Evolutionary conservation across 2,329 filamentous ascomycete genomes (phyloP).

Genomic region (Neonectria ditissima): DNA sequence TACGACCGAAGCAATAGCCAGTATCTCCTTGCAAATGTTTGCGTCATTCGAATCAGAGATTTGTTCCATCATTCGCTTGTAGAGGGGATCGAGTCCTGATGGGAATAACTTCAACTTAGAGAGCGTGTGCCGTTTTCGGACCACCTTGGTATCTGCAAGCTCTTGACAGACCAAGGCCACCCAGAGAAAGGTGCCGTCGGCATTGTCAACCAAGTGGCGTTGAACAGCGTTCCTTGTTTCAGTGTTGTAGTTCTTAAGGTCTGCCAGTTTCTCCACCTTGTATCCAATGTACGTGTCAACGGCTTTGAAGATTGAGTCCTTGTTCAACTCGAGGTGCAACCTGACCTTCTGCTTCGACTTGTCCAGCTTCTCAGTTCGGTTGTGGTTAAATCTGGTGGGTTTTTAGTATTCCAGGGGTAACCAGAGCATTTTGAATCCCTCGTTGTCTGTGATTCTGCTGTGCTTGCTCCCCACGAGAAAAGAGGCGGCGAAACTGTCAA

Average conservation of each 20-base stretch:
- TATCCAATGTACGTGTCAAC: background rate
- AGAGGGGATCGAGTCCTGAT: constrained; percentile 51
- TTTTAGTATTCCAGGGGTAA: no score
- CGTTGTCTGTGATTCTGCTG: no score
- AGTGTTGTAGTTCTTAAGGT: background rate
- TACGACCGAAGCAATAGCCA: constrained; percentile 46
- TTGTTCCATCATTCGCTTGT: constrained; percentile 52
- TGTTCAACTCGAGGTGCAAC: background rate
- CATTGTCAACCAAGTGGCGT: constrained; percentile 44
- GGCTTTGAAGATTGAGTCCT: background rate
- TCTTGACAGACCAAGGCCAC: constrained; percentile 38
- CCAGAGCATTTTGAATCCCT: no score
- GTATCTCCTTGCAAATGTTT: constrained; percentile 49
- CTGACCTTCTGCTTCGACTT: background rate
- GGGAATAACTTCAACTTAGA: constrained; percentile 46
- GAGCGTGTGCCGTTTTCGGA: constrained; percentile 25
- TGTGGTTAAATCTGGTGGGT: no score
- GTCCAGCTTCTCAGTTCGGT: background rate
- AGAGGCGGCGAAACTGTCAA: no score
- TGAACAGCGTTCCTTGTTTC: constrained; percentile 20
- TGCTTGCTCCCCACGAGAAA: no score
- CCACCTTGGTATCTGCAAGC: constrained; percentile 23
- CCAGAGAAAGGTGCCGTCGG: no score
- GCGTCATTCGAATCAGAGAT: constrained; percentile 46
- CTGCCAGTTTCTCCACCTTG: background rate